Evolutionary conservation across 176 grass and related monocot genomes (phyloP).

Genomic region (Cymbopogon citratus): DNA sequence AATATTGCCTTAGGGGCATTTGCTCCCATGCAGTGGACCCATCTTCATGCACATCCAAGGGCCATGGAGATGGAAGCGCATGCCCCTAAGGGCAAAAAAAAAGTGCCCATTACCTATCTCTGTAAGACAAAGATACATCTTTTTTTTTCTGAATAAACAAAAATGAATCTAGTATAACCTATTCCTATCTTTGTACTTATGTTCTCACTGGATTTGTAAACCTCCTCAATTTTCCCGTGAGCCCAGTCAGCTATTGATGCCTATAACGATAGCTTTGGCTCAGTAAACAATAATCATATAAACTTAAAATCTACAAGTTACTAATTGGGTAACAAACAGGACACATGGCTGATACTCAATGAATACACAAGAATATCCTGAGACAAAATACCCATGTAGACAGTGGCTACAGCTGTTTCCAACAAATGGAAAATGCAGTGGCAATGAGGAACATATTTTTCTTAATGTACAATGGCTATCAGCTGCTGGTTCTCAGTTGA

Average conservation of each 20-base stretch:
- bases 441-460: not conserved
- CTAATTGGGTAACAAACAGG: not conserved
- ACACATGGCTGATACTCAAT: not conserved
- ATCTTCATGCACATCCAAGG: not conserved
- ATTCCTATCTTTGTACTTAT: not conserved
- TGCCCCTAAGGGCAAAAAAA: not conserved
- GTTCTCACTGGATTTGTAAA: not conserved
- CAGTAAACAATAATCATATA: not conserved
- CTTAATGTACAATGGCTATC: not conserved
- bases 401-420: not conserved
- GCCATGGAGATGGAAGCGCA: not conserved
- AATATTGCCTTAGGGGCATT: not conserved
- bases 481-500: not conserved
- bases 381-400: not conserved
- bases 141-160: slow-evolving; percentile 16
- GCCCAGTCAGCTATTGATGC: not conserved
- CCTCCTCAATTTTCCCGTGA: not conserved
- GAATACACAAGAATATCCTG: not conserved
- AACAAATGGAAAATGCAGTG: not conserved
- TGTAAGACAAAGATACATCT: not conserved
- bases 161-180: not conserved
- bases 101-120: not conserved
- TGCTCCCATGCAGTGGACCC: not conserved
- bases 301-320: not conserved
- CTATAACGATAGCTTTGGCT: not conserved